Evolutionary conservation across 805 yeast species (phyloP), one percentile per base, ranked within the genome.

Genomic region (Sugiyamaella floridensis): DNA sequence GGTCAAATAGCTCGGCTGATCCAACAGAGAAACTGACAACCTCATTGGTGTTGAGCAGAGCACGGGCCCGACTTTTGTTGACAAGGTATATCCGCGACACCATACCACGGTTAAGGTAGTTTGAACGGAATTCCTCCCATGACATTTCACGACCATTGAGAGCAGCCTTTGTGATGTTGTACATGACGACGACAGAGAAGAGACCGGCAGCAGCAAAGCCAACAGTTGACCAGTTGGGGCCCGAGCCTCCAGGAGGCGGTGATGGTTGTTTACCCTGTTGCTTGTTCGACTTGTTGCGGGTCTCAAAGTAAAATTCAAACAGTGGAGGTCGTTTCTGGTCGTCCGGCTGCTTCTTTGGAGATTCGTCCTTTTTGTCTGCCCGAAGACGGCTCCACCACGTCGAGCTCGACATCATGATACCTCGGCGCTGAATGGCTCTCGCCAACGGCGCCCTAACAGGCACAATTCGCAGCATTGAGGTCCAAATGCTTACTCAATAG

Each of bases 61-160:
- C 86, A 50, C 83, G 78, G 7, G 89, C 99, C 47, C 77, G 76
- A 11, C 80, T 73, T 61, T 85, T 85, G 71, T 93, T 92, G 29
- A 88, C 81, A 7, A 93, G 90, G 16, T 81, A 69, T 49, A 93
- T 73, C 58, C 78, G 80, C 46, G 81, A 76, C 12, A 93, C 99
- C 43, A 81, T 75, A 4, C 89, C 89, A 61, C 82, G 86, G 56
- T 85, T 86, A 55, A 93, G 74, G 62, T 83, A 83, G 46, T 82
- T 76, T 4, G 83, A 74, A 43, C 88, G 78, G 72, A 93, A 92
- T 64, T 92, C 96, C 71, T 93, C 98, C 85, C 89, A 93, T 1
- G 97, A 82, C 54, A 92, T 75, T 63, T 87, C 89, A 28, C 48
- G 52, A 16, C 54, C 52, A 14, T 32, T 32, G 37, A 32, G 37